Evolutionary conservation across 257 asterid genomes (phyloP).

Genomic region (Leonotis leonurus): DNA sequence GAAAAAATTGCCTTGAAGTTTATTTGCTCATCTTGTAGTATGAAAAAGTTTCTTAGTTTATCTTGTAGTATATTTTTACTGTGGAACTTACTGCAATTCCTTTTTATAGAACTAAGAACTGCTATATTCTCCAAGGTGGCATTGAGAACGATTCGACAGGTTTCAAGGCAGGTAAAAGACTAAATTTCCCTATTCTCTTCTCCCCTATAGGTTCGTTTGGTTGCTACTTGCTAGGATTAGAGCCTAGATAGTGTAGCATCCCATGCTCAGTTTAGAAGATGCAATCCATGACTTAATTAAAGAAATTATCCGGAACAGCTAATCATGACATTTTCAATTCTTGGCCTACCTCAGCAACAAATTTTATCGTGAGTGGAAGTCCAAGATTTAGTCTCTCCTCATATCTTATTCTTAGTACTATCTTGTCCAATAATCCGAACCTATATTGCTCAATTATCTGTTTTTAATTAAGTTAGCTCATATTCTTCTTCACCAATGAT

Average conservation of each 20-base stretch:
- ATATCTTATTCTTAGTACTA: too few species aligned
- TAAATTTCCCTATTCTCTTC: neutral
- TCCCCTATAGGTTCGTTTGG: too few species aligned
- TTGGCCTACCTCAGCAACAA: too few species aligned
- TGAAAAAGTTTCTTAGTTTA: neutral
- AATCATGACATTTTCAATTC: too few species aligned
- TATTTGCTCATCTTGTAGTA: neutral
- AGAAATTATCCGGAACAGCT: too few species aligned
- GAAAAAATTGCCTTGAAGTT: neutral
- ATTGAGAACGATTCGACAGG: slow-evolving; percentile 81
- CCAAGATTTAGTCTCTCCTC: too few species aligned
- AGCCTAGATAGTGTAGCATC: too few species aligned
- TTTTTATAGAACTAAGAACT: slow-evolving; percentile 71
- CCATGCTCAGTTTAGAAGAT: too few species aligned
- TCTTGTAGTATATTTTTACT: neutral
- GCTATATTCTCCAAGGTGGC: slow-evolving; percentile 97
- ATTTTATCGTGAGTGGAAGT: too few species aligned
- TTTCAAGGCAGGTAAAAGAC: slow-evolving; percentile 72
- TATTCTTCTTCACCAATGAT: neutral
- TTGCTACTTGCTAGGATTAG: too few species aligned
- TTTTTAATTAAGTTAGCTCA: neutral
- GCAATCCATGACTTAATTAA: too few species aligned
- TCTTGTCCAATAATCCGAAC: too few species aligned
- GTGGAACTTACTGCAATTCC: slow-evolving; percentile 12
- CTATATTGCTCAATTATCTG: neutral